A percentile compares a stretch with the other conserved stretches of the same genome.
Conservation (phyloP, 2,329 filamentous ascomycete genomes). For the Ophiostoma himal-ulmi region DNA sequence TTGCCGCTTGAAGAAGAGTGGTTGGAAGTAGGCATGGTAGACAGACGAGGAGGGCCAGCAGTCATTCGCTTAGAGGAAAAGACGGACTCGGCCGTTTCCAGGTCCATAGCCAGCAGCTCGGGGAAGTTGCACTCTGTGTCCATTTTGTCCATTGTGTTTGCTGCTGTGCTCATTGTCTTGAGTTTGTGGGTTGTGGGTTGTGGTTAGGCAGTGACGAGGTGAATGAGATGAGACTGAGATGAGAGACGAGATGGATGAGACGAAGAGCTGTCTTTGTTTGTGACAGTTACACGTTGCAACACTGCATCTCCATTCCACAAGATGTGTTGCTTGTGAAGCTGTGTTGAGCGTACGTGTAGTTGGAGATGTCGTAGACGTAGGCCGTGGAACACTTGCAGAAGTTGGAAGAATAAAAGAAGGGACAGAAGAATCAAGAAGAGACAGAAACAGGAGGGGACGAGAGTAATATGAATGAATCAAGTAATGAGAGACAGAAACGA, state of each 20-base stretch:
- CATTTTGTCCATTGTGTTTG: conserved; percentile 24
- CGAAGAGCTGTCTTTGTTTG: conserved; percentile 17
- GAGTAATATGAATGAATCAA: conserved; percentile 1
- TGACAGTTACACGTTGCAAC: conserved; percentile 22
- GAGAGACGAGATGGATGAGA: neutral
- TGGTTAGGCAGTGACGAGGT: neutral
- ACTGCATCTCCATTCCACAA: conserved; percentile 16
- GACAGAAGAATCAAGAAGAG: neutral
- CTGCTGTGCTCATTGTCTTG: conserved; percentile 1
- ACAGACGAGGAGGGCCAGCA: conserved; percentile 40
- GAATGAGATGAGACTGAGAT: neutral
- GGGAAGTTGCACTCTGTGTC: conserved; percentile 43
- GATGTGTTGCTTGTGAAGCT: neutral
- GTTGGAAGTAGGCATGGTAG: neutral
- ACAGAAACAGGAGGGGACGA: neutral
- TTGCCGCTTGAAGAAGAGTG: neutral
- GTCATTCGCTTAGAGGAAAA: conserved; percentile 50
- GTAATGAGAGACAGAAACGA: conserved; percentile 4
- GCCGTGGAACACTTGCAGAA: neutral
- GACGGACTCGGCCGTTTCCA: conserved; percentile 44
- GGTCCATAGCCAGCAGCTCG: conserved; percentile 50
- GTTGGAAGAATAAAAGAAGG: neutral
- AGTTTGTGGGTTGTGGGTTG: conserved; percentile 4
- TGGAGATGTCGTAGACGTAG: neutral
- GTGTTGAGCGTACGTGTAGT: neutral